phyloP scores from a whole-genome alignment of 257 asterid species.

The Nicotiana benthamiana region DNA sequence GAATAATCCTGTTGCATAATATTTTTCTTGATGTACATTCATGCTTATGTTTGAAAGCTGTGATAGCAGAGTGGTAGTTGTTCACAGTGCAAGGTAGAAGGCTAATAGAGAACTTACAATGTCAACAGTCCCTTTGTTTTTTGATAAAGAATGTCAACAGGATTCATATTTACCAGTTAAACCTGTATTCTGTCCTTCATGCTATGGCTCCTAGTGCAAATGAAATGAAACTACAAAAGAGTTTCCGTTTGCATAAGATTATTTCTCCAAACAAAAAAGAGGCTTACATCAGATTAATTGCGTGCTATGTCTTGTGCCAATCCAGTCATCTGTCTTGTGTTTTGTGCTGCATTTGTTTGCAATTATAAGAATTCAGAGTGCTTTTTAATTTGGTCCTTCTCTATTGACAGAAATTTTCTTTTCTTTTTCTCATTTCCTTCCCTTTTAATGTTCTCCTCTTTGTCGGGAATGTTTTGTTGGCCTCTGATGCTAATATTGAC shows the following conservation, averaged over 20 bases:
- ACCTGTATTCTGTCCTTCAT: background rate
- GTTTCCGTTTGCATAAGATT: background rate
- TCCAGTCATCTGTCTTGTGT: background rate
- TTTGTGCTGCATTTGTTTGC: background rate
- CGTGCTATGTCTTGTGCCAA: background rate
- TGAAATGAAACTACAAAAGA: background rate
- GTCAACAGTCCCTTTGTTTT: background rate
- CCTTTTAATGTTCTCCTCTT: background rate
- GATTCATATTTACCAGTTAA: background rate
- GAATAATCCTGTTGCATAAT: background rate
- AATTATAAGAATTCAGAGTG: background rate
- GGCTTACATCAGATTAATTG: background rate
- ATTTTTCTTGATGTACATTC: background rate
- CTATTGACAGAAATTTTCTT: background rate
- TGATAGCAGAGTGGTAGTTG: background rate
- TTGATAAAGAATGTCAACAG: background rate
- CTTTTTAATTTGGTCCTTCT: background rate
- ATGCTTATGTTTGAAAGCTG: background rate
- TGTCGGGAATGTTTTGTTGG: background rate
- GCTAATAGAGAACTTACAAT: background rate
- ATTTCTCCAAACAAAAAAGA: too few species aligned
- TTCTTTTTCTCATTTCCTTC: background rate
- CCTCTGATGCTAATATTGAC: constrained; percentile 10
- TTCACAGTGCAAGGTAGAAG: background rate
- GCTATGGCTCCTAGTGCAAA: background rate